These are phyloP conservation scores for Euphrasia confusa DNA, from an alignment of 257 asterid species.

Conservation along the genomic window DNA sequence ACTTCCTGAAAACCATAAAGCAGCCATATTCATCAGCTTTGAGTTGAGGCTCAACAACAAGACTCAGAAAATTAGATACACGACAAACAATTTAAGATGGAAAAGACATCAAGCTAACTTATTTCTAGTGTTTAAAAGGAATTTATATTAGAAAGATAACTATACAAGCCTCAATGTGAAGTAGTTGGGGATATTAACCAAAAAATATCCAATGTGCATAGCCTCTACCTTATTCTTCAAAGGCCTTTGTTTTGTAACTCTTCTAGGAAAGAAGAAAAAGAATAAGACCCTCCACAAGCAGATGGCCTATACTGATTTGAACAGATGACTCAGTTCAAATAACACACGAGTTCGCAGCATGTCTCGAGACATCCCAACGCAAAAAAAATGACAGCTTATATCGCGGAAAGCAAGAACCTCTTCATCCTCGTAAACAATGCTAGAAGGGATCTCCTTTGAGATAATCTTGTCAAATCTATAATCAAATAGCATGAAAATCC, in stretches of 20 bases:
- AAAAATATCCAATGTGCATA: too few species aligned
- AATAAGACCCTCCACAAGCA: too few species aligned
- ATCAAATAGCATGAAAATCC: background rate
- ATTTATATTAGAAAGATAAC: background rate
- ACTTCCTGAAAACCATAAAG: slow-evolving; percentile 62
- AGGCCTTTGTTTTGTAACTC: too few species aligned
- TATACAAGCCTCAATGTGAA: too few species aligned
- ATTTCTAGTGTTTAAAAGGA: background rate
- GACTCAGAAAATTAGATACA: slow-evolving; percentile 9
- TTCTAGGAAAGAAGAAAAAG: too few species aligned
- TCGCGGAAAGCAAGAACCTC: slow-evolving; percentile 90
- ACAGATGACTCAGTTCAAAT: too few species aligned
- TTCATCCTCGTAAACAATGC: slow-evolving; percentile 84
- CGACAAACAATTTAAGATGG: slow-evolving; percentile 11
- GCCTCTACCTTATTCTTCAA: too few species aligned
- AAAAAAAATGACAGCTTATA: too few species aligned
- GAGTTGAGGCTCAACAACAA: slow-evolving; percentile 3
- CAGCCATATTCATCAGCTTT: slow-evolving; percentile 6
- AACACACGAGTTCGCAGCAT: too few species aligned
- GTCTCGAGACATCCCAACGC: too few species aligned
- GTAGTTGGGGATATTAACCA: too few species aligned
- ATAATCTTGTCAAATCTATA: slow-evolving; percentile 88
- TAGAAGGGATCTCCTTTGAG: slow-evolving; percentile 80
- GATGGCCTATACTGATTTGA: too few species aligned
- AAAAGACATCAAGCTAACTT: background rate